Evolutionary conservation across 2,329 filamentous ascomycete species (phyloP).

Genomic region (Neurospora sp.): DNA sequence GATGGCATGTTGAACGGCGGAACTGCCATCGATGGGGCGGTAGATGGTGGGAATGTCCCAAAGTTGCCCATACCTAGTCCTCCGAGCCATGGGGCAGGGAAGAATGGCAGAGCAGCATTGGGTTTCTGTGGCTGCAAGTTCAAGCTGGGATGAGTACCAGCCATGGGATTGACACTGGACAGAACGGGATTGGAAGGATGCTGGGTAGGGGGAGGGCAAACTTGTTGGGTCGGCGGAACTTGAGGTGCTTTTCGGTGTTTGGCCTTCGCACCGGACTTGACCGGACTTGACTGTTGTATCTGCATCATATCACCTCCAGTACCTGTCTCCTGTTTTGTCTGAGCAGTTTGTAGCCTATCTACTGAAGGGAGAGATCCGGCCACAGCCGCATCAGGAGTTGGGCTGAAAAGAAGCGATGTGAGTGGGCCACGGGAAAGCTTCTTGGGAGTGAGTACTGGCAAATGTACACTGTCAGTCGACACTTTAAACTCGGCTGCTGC

Average conservation of each 20-base stretch:
- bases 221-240: not conserved
- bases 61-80: not conserved
- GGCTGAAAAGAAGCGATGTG: not conserved
- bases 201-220: not conserved
- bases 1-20: not conserved
- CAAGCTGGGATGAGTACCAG: not conserved
- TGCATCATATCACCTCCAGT: not conserved
- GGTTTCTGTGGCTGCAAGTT: not conserved
- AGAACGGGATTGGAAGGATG: not conserved
- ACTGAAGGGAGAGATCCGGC: not conserved
- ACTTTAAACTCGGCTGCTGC: slow-evolving; percentile 18
- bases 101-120: not conserved
- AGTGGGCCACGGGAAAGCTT: slow-evolving; percentile 12
- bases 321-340: not conserved
- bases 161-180: slow-evolving; percentile 10
- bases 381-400: not conserved
- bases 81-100: not conserved
- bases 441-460: slow-evolving; percentile 9
- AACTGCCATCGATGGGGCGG: not conserved
- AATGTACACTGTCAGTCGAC: not conserved
- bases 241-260: not conserved
- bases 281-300: not conserved
- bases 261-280: not conserved
- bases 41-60: not conserved
- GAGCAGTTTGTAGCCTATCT: not conserved